A percentile compares a stretch with the other conserved stretches of the same genome.
Evolutionary conservation across 225 moss, liverwort and hornwort species (phyloP).

Genomic region (Physcomitrium patens): DNA sequence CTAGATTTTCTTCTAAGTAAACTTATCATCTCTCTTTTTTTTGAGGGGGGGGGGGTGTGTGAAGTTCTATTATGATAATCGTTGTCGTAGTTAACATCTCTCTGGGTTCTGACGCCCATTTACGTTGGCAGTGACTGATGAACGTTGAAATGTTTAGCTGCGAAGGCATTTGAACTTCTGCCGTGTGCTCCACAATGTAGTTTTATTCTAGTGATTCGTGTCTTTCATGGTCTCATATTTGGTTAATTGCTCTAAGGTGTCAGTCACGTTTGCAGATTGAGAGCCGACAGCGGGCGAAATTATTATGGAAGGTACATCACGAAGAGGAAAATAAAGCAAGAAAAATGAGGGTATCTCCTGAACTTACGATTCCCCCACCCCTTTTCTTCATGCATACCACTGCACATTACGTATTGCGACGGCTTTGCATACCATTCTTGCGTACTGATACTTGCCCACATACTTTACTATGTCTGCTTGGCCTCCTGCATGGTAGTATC

Average conservation of each 20-base stretch:
- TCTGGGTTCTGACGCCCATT: slow-evolving; percentile 17
- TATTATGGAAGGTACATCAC: slow-evolving; percentile 50
- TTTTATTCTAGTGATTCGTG: neutral
- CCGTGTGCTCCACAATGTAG: no score
- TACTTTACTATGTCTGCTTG: no score
- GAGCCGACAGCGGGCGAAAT: slow-evolving; percentile 58
- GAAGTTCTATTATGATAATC: neutral
- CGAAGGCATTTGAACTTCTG: no score
- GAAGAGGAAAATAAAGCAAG: slow-evolving; percentile 67
- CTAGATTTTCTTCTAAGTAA: no score
- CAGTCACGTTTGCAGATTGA: slow-evolving; percentile 60
- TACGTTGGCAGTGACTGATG: no score
- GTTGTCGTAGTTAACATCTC: slow-evolving; percentile 22
- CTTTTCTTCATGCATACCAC: slow-evolving; percentile 1
- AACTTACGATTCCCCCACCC: neutral
- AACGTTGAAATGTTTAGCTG: no score
- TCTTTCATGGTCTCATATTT: neutral
- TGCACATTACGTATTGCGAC: slow-evolving; percentile 9
- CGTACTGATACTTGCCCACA: no score
- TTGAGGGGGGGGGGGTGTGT: no score
- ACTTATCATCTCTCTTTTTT: no score
- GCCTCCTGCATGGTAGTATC: no score
- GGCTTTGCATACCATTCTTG: no score
- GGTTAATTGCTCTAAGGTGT: neutral
- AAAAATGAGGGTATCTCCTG: slow-evolving; percentile 66